Percentiles rank a stretch among this genome's conserved stretches.
phyloP scores from a whole-genome alignment of 805 yeast species.

The Yamadazyma laniorum region DNA sequence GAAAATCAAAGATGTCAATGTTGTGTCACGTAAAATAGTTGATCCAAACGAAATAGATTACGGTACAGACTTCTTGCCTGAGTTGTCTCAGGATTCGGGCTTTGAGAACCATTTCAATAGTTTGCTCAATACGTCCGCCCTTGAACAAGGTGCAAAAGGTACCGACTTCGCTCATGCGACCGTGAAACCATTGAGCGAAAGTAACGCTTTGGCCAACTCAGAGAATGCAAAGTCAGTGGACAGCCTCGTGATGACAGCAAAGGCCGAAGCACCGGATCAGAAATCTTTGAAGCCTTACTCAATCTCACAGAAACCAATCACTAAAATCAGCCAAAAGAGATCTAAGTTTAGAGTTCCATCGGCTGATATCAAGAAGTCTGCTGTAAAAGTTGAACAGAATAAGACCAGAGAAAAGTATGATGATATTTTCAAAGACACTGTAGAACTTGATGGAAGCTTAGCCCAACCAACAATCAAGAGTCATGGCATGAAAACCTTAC shows the following conservation, averaged over 20 bases:
- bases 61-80: slow-evolving; percentile 45
- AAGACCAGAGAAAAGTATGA: slow-evolving; percentile 22
- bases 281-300: slow-evolving; percentile 5
- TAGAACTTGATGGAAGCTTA: slow-evolving; percentile 18
- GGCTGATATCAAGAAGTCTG: slow-evolving; percentile 38
- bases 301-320: slow-evolving; percentile 5
- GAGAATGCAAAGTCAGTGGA: slow-evolving; percentile 15
- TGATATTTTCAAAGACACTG: slow-evolving; percentile 23
- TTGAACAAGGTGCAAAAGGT: slow-evolving; percentile 7
- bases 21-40: slow-evolving; percentile 41
- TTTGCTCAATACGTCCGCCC: slow-evolving; percentile 8
- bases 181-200: slow-evolving; percentile 28
- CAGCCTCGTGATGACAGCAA: not conserved
- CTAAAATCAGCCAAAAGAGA: slow-evolving; percentile 11
- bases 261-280: not conserved
- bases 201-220: slow-evolving; percentile 27
- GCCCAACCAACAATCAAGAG: slow-evolving; percentile 38
- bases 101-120: slow-evolving; percentile 44
- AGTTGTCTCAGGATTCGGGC: slow-evolving; percentile 47
- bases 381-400: slow-evolving; percentile 3
- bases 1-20: slow-evolving; percentile 40
- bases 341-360: slow-evolving; percentile 43
- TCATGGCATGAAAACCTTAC: slow-evolving; percentile 48
- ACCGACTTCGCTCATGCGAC: slow-evolving; percentile 21
- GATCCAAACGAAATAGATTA: slow-evolving; percentile 44